Base-by-base conservation (phyloP, 163 green algal genomes). In the Coccomyxa subellipsoidea region DNA sequence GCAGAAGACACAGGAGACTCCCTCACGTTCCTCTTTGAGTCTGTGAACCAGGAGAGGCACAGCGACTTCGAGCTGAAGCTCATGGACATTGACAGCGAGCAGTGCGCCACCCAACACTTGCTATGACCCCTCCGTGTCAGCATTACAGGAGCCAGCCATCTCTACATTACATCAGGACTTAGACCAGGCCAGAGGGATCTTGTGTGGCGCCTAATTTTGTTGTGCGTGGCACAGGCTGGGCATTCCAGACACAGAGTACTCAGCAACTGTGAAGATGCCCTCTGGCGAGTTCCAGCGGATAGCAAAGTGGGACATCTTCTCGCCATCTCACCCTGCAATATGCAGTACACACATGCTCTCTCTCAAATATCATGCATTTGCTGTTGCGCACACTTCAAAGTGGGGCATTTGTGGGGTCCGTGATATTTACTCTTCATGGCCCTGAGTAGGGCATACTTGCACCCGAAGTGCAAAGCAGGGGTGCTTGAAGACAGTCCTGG, bases 1-100 rank as follows among this genome's bases (percentile, higher is more conserved):
- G 94, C 93, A 25, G 94, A 98, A 79, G 97, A 99, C 86, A 87
- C 93, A 7, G 90, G 89, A 2, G 95, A 99, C 87, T 94, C 85
- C 15, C 89, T 99, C 38, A 98, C 93, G 15, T 97, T 99, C 84
- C 96, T 99, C 89, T 99, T 99, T 85, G 97, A 99, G 85, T 93
- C 85, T 77, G 89, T 85, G 32, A 91, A 90, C 70, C 85, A 88
- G 85, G 96, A 98, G 82, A 94, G 96, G 76, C 93, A 98, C 38
- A 94, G 91, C 38, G 96, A 99, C 86, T 99, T 99, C 86, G 95
- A 99, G 82, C 87, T 99, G 8, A 99, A 99, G 90, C 92, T 99
- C 10, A 99, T 99, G 97, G 95, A 98, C 79, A 99, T 99, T 80
- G 96, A 99, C 89, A 96, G 88, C 78, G 97, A 99, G 90, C 95